Base-by-base conservation (phyloP, 1,139 yeast species). In the Suhomyces yuchorum region DNA sequence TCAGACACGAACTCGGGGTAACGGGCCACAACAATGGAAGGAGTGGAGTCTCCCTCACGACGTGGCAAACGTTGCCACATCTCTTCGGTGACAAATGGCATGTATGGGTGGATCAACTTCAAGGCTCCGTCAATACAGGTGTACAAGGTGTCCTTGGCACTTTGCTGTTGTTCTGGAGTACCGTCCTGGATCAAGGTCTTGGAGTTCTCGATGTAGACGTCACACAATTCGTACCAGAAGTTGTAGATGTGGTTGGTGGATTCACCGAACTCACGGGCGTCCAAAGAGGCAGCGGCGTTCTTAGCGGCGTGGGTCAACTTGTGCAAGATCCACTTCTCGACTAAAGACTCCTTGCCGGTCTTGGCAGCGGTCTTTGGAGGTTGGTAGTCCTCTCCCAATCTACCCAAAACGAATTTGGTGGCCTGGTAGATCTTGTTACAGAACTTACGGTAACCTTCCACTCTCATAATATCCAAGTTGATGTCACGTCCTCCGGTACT, bases 351-450 rank as follows among this genome's bases (percentile, higher is more conserved):
- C 46, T 86, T 77, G 48, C 97, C 97, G 40, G 89, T 75, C 60
- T 81, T 70, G 37, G 68, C 71, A 48, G 75, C 78, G 39, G 77
- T 70, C 14, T 74, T 63, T 14, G 85, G 83, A 50, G 98, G 97
- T 50, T 71, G 70, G 70, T 89, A 93, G 67, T 86, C 96, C 23
- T 81, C 86, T 50, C 98, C 99, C 56, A 93, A 80, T 70, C 95
- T 85, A 83, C 95, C 86, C 70, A 93, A 78, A 37, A 91, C 99
- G 65, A 93, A 93, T 75, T 93, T 93, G 55, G 99, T 92, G 50
- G 99, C 99, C 76, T 93, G 99, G 79, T 90, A 93, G 62, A 93
- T 93, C 84, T 93, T 93, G 84, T 93, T 93, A 80, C 99, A 92
- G 87, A 93, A 93, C 80, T 93, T 93, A 75, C 99, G 84, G 85